Conservation (phyloP, 1,284 basidiomycete species). For the Ceratobasidium papillatum region DNA sequence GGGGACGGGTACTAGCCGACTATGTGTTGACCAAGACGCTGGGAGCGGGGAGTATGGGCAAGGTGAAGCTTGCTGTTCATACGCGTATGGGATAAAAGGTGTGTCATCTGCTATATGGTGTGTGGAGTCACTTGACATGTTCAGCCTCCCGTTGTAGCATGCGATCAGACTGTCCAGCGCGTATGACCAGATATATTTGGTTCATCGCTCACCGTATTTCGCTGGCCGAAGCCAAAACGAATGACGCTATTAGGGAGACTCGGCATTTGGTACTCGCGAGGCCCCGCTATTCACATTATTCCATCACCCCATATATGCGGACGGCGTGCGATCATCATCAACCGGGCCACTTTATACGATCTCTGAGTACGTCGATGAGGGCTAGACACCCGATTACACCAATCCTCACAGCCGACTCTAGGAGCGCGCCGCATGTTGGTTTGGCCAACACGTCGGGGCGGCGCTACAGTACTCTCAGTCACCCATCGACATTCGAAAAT, state of each 20-base stretch:
- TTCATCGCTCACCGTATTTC: constrained; percentile 60
- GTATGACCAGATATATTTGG: constrained; percentile 55
- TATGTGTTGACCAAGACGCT: constrained; percentile 97
- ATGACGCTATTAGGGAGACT: constrained; percentile 96
- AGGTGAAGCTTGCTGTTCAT: constrained; percentile 96
- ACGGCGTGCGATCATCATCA: constrained; percentile 97
- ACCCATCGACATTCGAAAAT: constrained; percentile 99
- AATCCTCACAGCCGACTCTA: constrained; percentile 97
- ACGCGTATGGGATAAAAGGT: constrained; percentile 93
- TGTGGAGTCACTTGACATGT: neutral
- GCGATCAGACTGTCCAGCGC: constrained; percentile 95
- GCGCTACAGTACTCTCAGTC: constrained; percentile 98
- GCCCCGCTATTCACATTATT: constrained; percentile 93
- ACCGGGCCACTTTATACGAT: constrained; percentile 99
- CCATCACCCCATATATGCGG: constrained; percentile 98
- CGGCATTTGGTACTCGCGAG: constrained; percentile 94
- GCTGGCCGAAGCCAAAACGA: constrained; percentile 81
- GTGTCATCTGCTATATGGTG: constrained; percentile 48
- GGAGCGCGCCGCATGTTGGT: constrained; percentile 95
- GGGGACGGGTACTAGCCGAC: constrained; percentile 75
- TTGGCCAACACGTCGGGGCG: constrained; percentile 95
- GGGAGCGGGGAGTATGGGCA: constrained; percentile 98
- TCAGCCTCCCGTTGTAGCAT: constrained; percentile 62
- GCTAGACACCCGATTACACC: constrained; percentile 99
- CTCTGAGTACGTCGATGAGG: constrained; percentile 97